A percentile compares a stretch with the other conserved stretches of the same genome.
Evolutionary conservation across 495 filamentous ascomycete genomes (phyloP).

Genomic region (Daldinia childiae): DNA sequence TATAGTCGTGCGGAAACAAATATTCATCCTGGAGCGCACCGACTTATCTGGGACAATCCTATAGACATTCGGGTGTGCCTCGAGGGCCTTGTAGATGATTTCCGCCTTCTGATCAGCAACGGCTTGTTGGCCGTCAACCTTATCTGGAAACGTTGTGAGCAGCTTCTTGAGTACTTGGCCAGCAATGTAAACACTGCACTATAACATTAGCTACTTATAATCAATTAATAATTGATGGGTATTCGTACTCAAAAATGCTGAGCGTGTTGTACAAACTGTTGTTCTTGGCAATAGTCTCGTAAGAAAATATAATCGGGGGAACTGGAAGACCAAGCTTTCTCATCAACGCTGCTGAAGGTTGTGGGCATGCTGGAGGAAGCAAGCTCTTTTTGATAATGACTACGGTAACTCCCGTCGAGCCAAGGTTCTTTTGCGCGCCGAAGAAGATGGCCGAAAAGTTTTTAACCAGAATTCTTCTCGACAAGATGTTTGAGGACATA

Average conservation of each 20-base stretch:
- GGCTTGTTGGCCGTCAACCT: slow-evolving; percentile 75
- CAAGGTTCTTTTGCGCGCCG: slow-evolving; percentile 91
- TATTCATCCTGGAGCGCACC: slow-evolving; percentile 87
- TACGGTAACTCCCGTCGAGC: slow-evolving; percentile 84
- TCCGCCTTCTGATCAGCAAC: slow-evolving; percentile 75
- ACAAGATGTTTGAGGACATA: slow-evolving; percentile 84
- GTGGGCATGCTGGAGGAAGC: slow-evolving; percentile 67
- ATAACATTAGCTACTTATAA: slow-evolving; percentile 1
- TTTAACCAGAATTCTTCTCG: slow-evolving; percentile 71
- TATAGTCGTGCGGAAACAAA: slow-evolving; percentile 80
- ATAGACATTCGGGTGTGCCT: slow-evolving; percentile 74
- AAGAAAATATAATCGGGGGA: slow-evolving; percentile 80
- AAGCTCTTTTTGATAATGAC: slow-evolving; percentile 81
- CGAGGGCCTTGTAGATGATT: slow-evolving; percentile 77
- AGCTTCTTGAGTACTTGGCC: slow-evolving; percentile 81
- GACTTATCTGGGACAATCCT: slow-evolving; percentile 75
- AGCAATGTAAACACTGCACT: slow-evolving; percentile 77
- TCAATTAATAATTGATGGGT: neutral
- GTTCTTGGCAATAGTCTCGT: slow-evolving; percentile 82
- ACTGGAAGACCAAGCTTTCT: slow-evolving; percentile 80
- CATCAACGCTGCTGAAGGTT: slow-evolving; percentile 69
- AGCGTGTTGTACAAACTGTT: slow-evolving; percentile 95
- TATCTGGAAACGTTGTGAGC: slow-evolving; percentile 66
- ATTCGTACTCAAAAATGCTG: slow-evolving; percentile 80
- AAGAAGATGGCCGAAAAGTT: slow-evolving; percentile 80